A percentile compares a stretch with the other conserved stretches of the same genome.
Conservation (phyloP, 768 basidiomycete genomes). For the Saitozyma podzolica region DNA sequence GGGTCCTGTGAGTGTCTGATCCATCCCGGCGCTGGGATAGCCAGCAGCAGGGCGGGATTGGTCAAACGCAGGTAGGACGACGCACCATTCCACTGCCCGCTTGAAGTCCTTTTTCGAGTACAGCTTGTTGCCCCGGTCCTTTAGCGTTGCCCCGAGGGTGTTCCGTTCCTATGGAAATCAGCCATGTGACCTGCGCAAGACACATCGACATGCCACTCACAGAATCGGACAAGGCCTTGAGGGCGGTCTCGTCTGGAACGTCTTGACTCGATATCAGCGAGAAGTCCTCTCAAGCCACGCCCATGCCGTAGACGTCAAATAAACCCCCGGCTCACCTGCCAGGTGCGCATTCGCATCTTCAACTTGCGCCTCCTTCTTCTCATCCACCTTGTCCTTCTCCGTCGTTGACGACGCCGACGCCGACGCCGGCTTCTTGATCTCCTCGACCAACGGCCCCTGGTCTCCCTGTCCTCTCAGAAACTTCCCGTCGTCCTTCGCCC, state of each 20-base stretch:
- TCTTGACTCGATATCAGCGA: conserved; percentile 14
- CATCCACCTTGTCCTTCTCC: conserved; percentile 21
- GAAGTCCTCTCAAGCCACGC: too few species aligned
- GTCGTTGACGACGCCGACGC: conserved; percentile 6
- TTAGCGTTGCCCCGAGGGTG: conserved; percentile 61
- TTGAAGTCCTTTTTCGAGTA: conserved; percentile 55
- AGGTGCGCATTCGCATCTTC: conserved; percentile 20
- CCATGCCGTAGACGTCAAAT: neutral
- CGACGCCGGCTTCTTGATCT: conserved; percentile 46
- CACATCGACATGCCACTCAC: conserved; percentile 34
- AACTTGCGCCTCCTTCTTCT: conserved; percentile 19
- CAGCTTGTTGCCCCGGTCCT: conserved; percentile 56
- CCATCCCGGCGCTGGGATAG: neutral
- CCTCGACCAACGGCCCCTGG: conserved; percentile 79
- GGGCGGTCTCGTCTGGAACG: conserved; percentile 41
- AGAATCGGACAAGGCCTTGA: conserved; percentile 38
- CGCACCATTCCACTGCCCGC: conserved; percentile 53
- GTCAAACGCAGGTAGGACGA: neutral
- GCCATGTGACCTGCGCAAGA: conserved; percentile 37
- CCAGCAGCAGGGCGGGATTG: neutral
- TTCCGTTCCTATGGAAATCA: conserved; percentile 22
- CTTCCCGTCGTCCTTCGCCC: conserved; percentile 58
- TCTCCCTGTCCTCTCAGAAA: conserved; percentile 29
- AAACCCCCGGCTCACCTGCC: conserved; percentile 23
- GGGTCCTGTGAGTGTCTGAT: neutral